Percentiles rank a stretch among this genome's conserved stretches.
phyloP scores from a whole-genome alignment of 306 rosid genomes.

The Phaseolus lunatus region DNA sequence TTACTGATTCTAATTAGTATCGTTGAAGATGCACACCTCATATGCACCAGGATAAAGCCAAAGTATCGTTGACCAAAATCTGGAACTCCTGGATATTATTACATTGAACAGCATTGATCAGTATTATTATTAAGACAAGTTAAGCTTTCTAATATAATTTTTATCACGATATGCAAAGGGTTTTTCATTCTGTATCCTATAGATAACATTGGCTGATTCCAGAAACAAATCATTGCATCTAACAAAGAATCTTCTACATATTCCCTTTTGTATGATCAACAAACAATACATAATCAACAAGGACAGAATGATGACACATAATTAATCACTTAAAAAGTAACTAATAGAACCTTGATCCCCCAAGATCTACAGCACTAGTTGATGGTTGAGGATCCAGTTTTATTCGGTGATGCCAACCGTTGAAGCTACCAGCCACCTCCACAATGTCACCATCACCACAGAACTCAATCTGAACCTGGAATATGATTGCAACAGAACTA shows the following conservation, averaged over 20 bases:
- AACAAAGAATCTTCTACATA: conserved; percentile 9
- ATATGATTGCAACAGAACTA: conserved; percentile 40
- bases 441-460: conserved; percentile 75
- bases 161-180: conserved; percentile 29
- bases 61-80: conserved; percentile 72
- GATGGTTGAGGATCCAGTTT: conserved; percentile 74
- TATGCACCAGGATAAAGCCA: conserved; percentile 98
- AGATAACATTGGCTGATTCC: conserved; percentile 36
- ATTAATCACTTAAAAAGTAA: conserved; percentile 21
- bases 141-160: conserved; percentile 9
- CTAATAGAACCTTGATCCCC: conserved; percentile 64
- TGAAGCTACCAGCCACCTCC: conserved; percentile 95
- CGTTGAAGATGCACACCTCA: conserved; percentile 68
- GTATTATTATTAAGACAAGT: conserved; percentile 16
- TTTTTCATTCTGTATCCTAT: conserved; percentile 28
- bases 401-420: conserved; percentile 89
- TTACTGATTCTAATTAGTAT: not conserved
- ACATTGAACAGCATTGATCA: conserved; percentile 44
- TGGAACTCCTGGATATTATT: conserved; percentile 61
- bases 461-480: conserved; percentile 77
- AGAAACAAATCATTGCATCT: conserved; percentile 36
- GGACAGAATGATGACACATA: conserved; percentile 18
- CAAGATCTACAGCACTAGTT: conserved; percentile 49
- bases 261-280: conserved; percentile 39
- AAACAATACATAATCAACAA: conserved; percentile 12